phyloP scores from a whole-genome alignment of 163 green algal species.

The Chloromonas sp. region DNA sequence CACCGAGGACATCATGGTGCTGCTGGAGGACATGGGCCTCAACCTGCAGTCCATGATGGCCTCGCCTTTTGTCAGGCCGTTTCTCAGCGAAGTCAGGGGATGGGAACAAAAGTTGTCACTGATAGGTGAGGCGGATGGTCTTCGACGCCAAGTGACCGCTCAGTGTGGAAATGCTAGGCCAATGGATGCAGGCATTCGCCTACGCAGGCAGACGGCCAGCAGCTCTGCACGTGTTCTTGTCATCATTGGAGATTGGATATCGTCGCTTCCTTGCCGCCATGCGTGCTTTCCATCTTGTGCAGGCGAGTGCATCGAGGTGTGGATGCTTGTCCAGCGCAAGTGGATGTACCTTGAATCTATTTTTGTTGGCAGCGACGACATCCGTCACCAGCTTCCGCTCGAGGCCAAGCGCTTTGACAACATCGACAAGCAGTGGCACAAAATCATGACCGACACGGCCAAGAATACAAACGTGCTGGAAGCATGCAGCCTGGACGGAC shows the following conservation, averaged over 20 bases:
- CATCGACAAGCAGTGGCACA: constrained; percentile 76
- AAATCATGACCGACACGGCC: constrained; percentile 78
- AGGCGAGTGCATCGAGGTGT: constrained; percentile 73
- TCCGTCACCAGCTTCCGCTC: constrained; percentile 72
- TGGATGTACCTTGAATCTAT: constrained; percentile 91
- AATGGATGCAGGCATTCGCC: too few relatives aligned
- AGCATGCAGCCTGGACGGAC: constrained; percentile 44
- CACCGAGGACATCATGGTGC: constrained; percentile 70
- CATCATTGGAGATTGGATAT: too few relatives aligned
- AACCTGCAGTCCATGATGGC: constrained; percentile 87
- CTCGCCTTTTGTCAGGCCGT: constrained; percentile 68
- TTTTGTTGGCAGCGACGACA: constrained; percentile 82
- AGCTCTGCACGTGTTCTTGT: too few relatives aligned
- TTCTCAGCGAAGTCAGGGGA: constrained; percentile 39
- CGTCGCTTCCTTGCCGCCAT: not conserved
- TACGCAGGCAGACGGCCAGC: too few relatives aligned
- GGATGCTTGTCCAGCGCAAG: constrained; percentile 83
- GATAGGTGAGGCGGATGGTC: constrained; percentile 34
- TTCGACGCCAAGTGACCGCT: too few relatives aligned
- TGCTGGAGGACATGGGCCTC: constrained; percentile 81
- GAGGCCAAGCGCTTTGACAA: constrained; percentile 84
- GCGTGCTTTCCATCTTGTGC: not conserved
- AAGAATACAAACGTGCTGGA: constrained; percentile 80
- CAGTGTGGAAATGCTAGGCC: too few relatives aligned
- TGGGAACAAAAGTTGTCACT: constrained; percentile 69